phyloP scores from a whole-genome alignment of 148 eudicot species.

The Nepenthes gracilis region DNA sequence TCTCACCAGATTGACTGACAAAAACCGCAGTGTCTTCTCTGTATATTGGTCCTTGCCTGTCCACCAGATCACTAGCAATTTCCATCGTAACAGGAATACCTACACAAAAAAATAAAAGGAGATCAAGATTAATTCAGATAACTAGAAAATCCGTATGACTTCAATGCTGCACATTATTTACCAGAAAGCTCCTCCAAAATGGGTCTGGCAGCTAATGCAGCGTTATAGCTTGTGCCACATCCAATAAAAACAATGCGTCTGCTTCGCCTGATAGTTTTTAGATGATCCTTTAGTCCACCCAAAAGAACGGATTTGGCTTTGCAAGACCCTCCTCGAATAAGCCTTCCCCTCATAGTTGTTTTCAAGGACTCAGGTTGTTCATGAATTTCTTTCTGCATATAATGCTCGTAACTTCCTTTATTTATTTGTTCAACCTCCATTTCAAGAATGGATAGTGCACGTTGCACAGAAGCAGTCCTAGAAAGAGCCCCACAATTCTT shows the following conservation, averaged over 20 bases:
- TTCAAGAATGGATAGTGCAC: constrained; percentile 75
- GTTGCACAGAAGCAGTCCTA: constrained; percentile 77
- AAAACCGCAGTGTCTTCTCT: constrained; percentile 96
- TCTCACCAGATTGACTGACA: constrained; percentile 99
- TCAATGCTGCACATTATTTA: constrained; percentile 16
- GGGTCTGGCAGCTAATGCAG: constrained; percentile 94
- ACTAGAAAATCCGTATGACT: constrained; percentile 1
- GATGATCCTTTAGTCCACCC: constrained; percentile 92
- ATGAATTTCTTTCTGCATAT: constrained; percentile 95
- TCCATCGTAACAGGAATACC: constrained; percentile 98
- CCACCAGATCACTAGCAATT: constrained; percentile 94
- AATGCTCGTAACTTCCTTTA: constrained; percentile 85
- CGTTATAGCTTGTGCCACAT: constrained; percentile 98
- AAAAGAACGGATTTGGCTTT: constrained; percentile 81
- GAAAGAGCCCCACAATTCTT: constrained; percentile 34
- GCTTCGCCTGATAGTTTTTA: constrained; percentile 94
- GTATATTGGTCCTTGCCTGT: constrained; percentile 96
- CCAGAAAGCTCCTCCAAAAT: constrained; percentile 98
- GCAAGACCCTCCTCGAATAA: constrained; percentile 82
- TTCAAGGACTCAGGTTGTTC: constrained; percentile 88
- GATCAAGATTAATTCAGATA: not conserved
- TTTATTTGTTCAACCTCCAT: constrained; percentile 97
- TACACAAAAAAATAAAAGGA: constrained; percentile 8
- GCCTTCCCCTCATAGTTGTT: constrained; percentile 97
- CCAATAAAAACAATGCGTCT: constrained; percentile 92